A percentile compares a stretch with the other conserved stretches of the same genome.
phyloP scores from a whole-genome alignment of 2,329 filamentous ascomycete species.

The Colletotrichum sp. region DNA sequence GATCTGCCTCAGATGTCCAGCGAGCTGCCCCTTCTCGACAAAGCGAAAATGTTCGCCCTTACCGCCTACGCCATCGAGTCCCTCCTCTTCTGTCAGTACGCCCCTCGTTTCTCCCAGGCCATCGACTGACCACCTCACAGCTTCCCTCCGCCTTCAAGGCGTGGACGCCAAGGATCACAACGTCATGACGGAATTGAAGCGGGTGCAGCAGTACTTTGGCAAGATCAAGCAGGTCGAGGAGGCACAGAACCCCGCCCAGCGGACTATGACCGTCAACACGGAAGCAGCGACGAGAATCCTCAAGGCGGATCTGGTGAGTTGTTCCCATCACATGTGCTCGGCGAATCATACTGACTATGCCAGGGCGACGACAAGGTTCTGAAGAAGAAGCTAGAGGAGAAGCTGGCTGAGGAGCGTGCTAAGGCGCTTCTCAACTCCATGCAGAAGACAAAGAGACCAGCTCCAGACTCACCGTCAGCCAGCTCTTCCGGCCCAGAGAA shows the following conservation, averaged over 20 bases:
- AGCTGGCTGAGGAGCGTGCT: constrained; percentile 61
- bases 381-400: constrained; percentile 57
- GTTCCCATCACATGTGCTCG: neutral
- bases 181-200: constrained; percentile 83
- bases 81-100: constrained; percentile 76
- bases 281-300: constrained; percentile 82
- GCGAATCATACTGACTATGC: neutral
- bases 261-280: constrained; percentile 67
- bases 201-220: constrained; percentile 88
- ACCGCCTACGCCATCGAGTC: constrained; percentile 90
- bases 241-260: constrained; percentile 53
- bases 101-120: too few relatives aligned
- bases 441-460: constrained; percentile 46
- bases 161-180: constrained; percentile 83
- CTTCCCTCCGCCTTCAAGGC: constrained; percentile 79
- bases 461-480: constrained; percentile 33
- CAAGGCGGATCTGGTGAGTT: constrained; percentile 74
- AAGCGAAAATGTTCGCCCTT: constrained; percentile 91
- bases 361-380: constrained; percentile 58
- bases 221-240: constrained; percentile 85
- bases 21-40: constrained; percentile 89
- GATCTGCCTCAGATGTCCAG: constrained; percentile 71
- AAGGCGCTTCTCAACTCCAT: constrained; percentile 55
- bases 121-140: constrained; percentile 41
- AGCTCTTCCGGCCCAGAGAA: constrained; percentile 32